Evolutionary conservation across 1,284 basidiomycete genomes (phyloP), one percentile per base, ranked within the genome.

Genomic region (Malassezia globosa): DNA sequence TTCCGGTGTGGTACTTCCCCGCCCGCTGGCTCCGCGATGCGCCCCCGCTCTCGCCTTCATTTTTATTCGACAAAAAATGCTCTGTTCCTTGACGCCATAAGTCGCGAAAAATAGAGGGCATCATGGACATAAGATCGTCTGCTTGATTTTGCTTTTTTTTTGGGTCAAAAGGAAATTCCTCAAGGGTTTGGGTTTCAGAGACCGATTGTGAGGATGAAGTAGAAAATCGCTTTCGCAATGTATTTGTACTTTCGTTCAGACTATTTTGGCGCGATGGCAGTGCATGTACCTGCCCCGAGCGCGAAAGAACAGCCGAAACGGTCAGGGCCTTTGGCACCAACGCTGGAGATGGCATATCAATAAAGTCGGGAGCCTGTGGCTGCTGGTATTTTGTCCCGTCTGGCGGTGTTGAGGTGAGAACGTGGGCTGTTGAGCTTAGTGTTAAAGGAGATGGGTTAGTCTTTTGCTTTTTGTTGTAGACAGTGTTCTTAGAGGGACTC

Each of bases 1-100:
- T 66, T 18, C 66, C 65, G 29, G 61, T 69, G 43, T 43, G 44
- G 16, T 44, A 31, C 8, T 27, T 19, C 13, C 42, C 42, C 16
- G 31, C 41, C 31, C 31, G 29, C 8, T 24, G 29, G 29, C 7
- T 18, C 22, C 11, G n/a, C 11, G 4, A 24, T 4, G 4, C 39
- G 16, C 25, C 8, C n/a, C n/a, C n/a, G n/a, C n/a, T n/a, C n/a
- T n/a, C n/a, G n/a, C n/a, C n/a, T 11, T 25, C 37, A 6, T 22
- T 38, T 23, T 26, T 11, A 19, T 26, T 41, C 3, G 16, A 21
- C 18, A 16, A 4, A 1, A 26, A 19, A 18, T 11, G 29, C 5
- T n/a, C 19, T 31, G 29, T 31, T 10, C 29, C n/a, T 21, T 37
- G n/a, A 10, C 11, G 16, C 35, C 35, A 37, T 8, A 43, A 26